phyloP scores from a whole-genome alignment of 1,284 basidiomycete species.

The Athelia sp. region DNA sequence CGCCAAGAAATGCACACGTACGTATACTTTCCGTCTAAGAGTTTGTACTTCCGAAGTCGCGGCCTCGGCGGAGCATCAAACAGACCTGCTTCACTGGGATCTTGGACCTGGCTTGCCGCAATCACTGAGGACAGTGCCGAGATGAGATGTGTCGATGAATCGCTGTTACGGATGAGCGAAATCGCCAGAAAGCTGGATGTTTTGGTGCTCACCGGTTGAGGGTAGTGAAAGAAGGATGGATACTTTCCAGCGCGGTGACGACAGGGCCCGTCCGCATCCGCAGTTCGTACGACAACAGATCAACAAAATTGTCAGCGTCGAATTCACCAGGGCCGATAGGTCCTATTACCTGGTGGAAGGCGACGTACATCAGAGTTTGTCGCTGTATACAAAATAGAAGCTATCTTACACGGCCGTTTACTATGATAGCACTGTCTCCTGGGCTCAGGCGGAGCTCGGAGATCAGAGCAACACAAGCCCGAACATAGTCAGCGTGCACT shows the following conservation, averaged over 20 bases:
- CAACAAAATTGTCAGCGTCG: slow-evolving; percentile 58
- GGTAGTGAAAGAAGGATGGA: slow-evolving; percentile 36
- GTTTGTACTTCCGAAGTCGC: slow-evolving; percentile 53
- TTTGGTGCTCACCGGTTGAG: slow-evolving; percentile 39
- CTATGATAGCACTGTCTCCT: slow-evolving; percentile 58
- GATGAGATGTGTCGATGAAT: slow-evolving; percentile 52
- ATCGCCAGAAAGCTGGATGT: not conserved
- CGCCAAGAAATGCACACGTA: slow-evolving; percentile 28
- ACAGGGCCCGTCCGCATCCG: slow-evolving; percentile 67
- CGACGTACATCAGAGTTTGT: slow-evolving; percentile 3
- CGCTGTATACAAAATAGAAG: not conserved
- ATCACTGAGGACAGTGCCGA: slow-evolving; percentile 68
- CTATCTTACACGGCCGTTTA: slow-evolving; percentile 75
- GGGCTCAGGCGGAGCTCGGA: slow-evolving; percentile 51
- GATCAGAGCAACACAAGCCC: slow-evolving; percentile 38
- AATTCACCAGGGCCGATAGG: slow-evolving; percentile 58
- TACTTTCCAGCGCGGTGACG: slow-evolving; percentile 52
- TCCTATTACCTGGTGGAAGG: slow-evolving; percentile 51
- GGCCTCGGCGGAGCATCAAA: slow-evolving; percentile 59
- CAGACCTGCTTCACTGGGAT: slow-evolving; percentile 68
- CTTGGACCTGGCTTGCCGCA: slow-evolving; percentile 59
- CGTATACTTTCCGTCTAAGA: slow-evolving; percentile 61
- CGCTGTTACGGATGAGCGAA: slow-evolving; percentile 29
- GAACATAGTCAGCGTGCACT: slow-evolving; percentile 37
- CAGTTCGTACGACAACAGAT: slow-evolving; percentile 69